Evolutionary conservation across 2,329 filamentous ascomycete species (phyloP).

Genomic region (Fusarium nisikadoi): DNA sequence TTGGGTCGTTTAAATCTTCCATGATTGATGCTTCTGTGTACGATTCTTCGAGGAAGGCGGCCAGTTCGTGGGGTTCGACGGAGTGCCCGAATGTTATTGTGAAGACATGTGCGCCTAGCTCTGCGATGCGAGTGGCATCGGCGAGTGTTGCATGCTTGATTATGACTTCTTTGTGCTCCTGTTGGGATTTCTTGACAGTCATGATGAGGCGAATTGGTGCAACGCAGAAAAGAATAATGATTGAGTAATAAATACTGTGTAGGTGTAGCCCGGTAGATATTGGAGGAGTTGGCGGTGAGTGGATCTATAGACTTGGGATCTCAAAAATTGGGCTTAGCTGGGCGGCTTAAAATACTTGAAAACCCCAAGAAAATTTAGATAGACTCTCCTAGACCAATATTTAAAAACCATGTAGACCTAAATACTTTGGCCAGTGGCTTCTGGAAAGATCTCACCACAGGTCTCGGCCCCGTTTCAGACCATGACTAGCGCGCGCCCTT

Average conservation of each 20-base stretch:
- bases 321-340: background rate
- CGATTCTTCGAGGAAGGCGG: slow-evolving; percentile 51
- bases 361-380: background rate
- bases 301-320: background rate
- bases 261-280: background rate
- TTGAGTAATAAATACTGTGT: background rate
- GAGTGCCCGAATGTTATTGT: slow-evolving; percentile 55
- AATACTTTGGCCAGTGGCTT: background rate
- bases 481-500: slow-evolving; percentile 22
- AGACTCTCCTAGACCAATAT: background rate
- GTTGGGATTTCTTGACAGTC: background rate
- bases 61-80: slow-evolving; percentile 50
- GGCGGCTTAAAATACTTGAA: background rate
- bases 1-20: slow-evolving; percentile 36
- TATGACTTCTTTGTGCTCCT: background rate
- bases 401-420: background rate
- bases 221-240: background rate
- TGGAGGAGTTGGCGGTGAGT: background rate
- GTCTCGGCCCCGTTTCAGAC: background rate
- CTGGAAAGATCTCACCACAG: slow-evolving; percentile 5
- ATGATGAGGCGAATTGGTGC: background rate
- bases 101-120: slow-evolving; percentile 52
- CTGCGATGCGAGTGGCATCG: slow-evolving; percentile 41
- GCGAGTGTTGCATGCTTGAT: slow-evolving; percentile 10
- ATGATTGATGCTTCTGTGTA: slow-evolving; percentile 50